phyloP scores from a whole-genome alignment of 176 grass and related monocot species.

The Phragmites australis region DNA sequence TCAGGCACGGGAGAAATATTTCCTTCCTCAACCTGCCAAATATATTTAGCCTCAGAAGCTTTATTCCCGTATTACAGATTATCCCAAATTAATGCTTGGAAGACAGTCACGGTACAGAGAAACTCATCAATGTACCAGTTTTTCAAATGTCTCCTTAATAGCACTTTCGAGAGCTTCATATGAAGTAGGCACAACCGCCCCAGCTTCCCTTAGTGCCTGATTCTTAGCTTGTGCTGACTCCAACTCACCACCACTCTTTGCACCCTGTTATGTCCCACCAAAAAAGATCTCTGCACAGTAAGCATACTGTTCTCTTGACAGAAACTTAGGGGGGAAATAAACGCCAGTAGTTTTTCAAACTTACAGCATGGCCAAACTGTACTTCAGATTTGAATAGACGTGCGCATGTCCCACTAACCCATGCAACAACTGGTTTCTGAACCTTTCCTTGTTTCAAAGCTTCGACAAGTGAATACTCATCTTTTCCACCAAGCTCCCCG shows the following conservation, averaged over 20 bases:
- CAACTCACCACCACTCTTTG: conserved; percentile 95
- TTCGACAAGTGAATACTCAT: conserved; percentile 96
- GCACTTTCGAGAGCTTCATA: conserved; percentile 90
- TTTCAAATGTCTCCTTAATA: conserved; percentile 88
- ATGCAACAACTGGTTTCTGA: conserved; percentile 96
- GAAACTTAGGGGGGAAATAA: background rate
- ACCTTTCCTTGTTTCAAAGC: conserved; percentile 96
- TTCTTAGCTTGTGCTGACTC: conserved; percentile 99
- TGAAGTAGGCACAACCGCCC: conserved; percentile 94
- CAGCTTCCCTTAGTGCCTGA: conserved; percentile 84
- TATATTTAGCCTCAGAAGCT: conserved; percentile 19
- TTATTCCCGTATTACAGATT: background rate
- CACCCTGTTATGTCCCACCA: conserved; percentile 56
- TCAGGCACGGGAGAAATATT: conserved; percentile 81
- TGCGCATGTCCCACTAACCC: conserved; percentile 98
- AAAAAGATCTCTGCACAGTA: conserved; percentile 9
- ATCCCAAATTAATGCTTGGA: background rate
- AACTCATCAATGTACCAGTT: conserved; percentile 55
- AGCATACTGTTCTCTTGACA: conserved; percentile 31
- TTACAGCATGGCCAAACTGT: conserved; percentile 98
- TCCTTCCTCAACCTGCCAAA: conserved; percentile 79
- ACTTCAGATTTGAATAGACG: conserved; percentile 97
- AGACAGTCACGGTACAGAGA: background rate
- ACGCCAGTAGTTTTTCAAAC: conserved; percentile 24
- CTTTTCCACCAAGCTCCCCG: conserved; percentile 91